phyloP scores from a whole-genome alignment of 2,329 filamentous ascomycete genomes.

The Rutstroemia sp. region DNA sequence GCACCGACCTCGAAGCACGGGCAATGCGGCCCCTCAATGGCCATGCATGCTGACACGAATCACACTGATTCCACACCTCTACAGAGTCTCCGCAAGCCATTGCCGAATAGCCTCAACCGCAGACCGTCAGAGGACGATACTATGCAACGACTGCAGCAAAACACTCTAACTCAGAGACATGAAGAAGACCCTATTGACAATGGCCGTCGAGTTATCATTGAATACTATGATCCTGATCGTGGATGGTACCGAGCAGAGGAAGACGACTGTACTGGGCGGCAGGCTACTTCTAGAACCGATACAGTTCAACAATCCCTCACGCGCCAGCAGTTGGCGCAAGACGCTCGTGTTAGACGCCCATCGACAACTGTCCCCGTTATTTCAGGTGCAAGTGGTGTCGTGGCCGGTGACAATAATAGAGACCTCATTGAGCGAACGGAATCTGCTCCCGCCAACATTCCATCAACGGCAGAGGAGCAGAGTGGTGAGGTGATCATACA shows the following conservation, averaged over 20 bases:
- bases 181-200: not conserved
- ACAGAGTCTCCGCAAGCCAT: too few relatives aligned
- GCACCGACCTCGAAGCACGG: too few relatives aligned
- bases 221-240: conserved; percentile 14
- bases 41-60: too few relatives aligned
- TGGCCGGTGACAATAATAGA: not conserved
- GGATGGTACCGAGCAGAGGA: conserved; percentile 14
- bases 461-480: not conserved
- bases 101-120: too few relatives aligned
- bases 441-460: not conserved
- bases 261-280: not conserved
- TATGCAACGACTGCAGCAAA: not conserved
- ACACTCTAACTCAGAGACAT: not conserved
- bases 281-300: not conserved
- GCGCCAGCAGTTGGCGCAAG: conserved; percentile 19
- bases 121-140: too few relatives aligned
- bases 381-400: not conserved
- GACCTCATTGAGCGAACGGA: not conserved
- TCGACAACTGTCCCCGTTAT: conserved; percentile 18
- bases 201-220: conserved; percentile 2
- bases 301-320: conserved; percentile 9
- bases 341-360: conserved; percentile 21
- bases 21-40: too few relatives aligned
- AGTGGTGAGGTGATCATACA: not conserved
- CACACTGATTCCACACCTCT: too few relatives aligned